These are phyloP conservation scores for Pseudozyma tsukubaensis DNA, from an alignment of 1,284 basidiomycete species.

Conservation along the genomic window DNA sequence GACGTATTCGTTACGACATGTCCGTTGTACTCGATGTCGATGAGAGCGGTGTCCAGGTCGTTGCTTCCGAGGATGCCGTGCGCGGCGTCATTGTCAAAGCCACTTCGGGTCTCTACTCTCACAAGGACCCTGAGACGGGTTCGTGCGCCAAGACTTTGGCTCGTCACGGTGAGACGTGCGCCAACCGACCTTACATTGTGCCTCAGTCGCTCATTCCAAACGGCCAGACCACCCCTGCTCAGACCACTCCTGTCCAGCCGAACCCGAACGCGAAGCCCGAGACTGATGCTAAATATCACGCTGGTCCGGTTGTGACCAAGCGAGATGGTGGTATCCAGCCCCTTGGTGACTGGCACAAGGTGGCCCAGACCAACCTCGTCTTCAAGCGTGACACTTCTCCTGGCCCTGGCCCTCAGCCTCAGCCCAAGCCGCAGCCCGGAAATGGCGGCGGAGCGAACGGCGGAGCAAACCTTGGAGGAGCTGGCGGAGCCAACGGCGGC, in stretches of 20 bases:
- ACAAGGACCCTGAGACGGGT: constrained; percentile 21
- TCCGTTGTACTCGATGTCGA: constrained; percentile 23
- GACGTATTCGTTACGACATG: constrained; percentile 38
- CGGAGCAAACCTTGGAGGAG: no score
- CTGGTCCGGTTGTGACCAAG: constrained; percentile 17
- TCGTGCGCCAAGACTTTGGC: constrained; percentile 42
- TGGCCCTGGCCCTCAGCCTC: neutral
- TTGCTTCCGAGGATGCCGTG: neutral
- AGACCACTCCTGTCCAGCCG: neutral
- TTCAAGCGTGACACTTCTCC: constrained; percentile 22
- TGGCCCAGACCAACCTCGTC: constrained; percentile 1
- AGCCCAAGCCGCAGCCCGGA: neutral
- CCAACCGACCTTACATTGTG: constrained; percentile 39
- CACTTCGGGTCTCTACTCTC: constrained; percentile 35
- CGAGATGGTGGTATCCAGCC: constrained; percentile 8
- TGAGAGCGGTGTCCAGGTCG: constrained; percentile 24
- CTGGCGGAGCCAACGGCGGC: no score
- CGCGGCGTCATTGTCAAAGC: constrained; percentile 29
- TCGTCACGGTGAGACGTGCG: constrained; percentile 33
- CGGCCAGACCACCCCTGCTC: neutral
- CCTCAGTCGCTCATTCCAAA: constrained; percentile 17
- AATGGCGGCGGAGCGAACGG: no score
- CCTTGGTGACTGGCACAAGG: constrained; percentile 8
- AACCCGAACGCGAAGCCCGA: neutral
- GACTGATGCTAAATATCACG: constrained; percentile 1